Percentiles rank a stretch among this genome's conserved stretches.
Conservation (phyloP, 345 rosid genomes). For the Schrenkiella parvula region DNA sequence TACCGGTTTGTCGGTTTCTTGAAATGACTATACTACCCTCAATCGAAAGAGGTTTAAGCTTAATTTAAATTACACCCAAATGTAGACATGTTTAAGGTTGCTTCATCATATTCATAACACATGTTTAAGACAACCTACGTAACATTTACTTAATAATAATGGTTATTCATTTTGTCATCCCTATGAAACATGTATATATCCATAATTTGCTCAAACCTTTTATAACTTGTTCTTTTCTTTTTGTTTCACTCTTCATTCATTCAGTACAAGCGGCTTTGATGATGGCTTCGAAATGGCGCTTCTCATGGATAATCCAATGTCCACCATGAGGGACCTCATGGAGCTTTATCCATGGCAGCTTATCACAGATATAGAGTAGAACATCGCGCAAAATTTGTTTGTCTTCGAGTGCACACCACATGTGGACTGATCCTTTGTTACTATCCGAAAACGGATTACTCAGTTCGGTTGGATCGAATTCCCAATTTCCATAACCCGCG, state of each 20-base stretch:
- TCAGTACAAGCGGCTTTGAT: slow-evolving; percentile 24
- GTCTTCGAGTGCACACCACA: slow-evolving; percentile 74
- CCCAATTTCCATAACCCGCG: slow-evolving; percentile 58
- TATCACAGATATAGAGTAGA: slow-evolving; percentile 47
- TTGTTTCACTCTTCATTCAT: background rate
- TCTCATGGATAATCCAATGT: slow-evolving; percentile 43
- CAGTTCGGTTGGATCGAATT: slow-evolving; percentile 61
- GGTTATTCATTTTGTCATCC: no score
- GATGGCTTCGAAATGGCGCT: slow-evolving; percentile 15
- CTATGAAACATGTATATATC: no score
- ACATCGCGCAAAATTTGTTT: slow-evolving; percentile 47
- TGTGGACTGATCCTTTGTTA: slow-evolving; percentile 50
- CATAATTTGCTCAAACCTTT: no score
- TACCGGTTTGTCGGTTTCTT: slow-evolving; percentile 25
- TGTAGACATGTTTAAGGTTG: background rate
- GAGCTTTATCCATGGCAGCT: slow-evolving; percentile 64
- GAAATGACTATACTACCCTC: slow-evolving; percentile 9
- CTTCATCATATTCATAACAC: no score
- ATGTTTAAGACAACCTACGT: no score
- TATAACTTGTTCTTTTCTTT: no score
- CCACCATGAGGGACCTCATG: slow-evolving; percentile 67
- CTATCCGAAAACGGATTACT: slow-evolving; percentile 51
- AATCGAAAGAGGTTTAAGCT: background rate
- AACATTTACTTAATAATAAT: no score
- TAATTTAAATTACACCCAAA: background rate